These are phyloP conservation scores for Leishmania martiniquensis DNA, from an alignment of 208 protist genomes.

Conservation along the genomic window DNA sequence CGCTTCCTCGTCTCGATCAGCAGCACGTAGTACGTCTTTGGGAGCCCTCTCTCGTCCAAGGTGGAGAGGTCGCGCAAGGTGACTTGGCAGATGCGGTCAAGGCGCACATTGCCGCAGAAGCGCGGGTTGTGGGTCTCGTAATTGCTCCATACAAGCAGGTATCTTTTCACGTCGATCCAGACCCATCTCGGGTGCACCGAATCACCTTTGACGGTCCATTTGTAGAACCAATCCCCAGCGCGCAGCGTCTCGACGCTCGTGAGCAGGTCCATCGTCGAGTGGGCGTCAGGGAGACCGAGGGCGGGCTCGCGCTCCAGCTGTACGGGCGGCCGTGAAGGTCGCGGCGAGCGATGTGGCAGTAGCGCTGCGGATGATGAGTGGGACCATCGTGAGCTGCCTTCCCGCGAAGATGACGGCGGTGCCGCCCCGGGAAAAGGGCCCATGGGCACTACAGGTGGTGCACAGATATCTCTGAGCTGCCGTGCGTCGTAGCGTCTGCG, in stretches of 20 bases:
- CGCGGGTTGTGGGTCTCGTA: slow-evolving; percentile 55
- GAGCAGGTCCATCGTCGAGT: slow-evolving; percentile 67
- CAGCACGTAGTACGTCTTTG: slow-evolving; percentile 73
- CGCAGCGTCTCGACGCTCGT: slow-evolving; percentile 68
- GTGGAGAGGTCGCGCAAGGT: slow-evolving; percentile 51
- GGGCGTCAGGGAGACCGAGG: slow-evolving; percentile 43
- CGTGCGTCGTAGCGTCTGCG: neutral
- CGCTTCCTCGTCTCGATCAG: slow-evolving; percentile 68
- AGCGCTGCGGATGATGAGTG: slow-evolving; percentile 1
- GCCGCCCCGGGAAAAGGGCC: neutral
- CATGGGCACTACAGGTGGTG: slow-evolving; percentile 32
- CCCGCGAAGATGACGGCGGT: slow-evolving; percentile 18
- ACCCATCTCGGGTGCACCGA: slow-evolving; percentile 68
- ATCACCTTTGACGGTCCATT: slow-evolving; percentile 63
- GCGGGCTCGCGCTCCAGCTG: slow-evolving; percentile 19
- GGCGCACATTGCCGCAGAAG: slow-evolving; percentile 60
- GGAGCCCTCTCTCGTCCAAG: slow-evolving; percentile 50
- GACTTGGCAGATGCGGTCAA: slow-evolving; percentile 74
- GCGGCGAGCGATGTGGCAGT: slow-evolving; percentile 7
- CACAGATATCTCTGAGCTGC: slow-evolving; percentile 15
- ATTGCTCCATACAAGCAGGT: slow-evolving; percentile 78
- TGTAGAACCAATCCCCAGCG: slow-evolving; percentile 87
- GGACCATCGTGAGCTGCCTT: slow-evolving; percentile 6
- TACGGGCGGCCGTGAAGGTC: neutral
- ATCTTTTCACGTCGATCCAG: slow-evolving; percentile 77